phyloP scores from a whole-genome alignment of 2,329 filamentous ascomycete genomes.

The Fusarium sp. region DNA sequence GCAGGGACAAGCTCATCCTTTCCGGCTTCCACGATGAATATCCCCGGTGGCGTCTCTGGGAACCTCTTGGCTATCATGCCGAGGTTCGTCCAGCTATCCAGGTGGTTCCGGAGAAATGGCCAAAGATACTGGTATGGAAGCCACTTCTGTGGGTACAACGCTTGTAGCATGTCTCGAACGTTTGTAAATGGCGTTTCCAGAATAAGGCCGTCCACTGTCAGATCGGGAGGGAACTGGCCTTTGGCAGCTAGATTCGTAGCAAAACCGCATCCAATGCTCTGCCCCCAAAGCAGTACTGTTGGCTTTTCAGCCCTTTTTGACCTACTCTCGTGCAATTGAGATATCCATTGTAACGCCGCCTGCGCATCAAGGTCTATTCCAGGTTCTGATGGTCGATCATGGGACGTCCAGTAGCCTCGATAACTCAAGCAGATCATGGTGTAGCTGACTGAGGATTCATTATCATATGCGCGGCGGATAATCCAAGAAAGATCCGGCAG shows the following conservation, averaged over 20 bases:
- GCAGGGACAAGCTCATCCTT: constrained; percentile 72
- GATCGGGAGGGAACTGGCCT: constrained; percentile 54
- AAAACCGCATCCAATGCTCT: constrained; percentile 82
- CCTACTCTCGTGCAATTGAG: constrained; percentile 55
- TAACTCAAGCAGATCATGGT: constrained; percentile 72
- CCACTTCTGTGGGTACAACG: constrained; percentile 84
- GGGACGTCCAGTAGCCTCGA: constrained; percentile 84
- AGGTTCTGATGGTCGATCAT: constrained; percentile 77
- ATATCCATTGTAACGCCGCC: constrained; percentile 75
- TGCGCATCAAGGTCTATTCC: constrained; percentile 79
- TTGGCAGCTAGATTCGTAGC: constrained; percentile 71
- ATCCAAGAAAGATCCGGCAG: constrained; percentile 70
- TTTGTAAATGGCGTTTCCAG: constrained; percentile 84
- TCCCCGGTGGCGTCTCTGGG: constrained; percentile 50
- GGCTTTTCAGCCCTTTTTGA: constrained; percentile 46
- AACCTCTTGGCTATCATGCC: constrained; percentile 56
- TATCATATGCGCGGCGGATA: constrained; percentile 61
- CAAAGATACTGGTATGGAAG: constrained; percentile 82
- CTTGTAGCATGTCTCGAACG: constrained; percentile 77
- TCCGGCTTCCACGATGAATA: constrained; percentile 69
- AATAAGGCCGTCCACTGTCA: constrained; percentile 66
- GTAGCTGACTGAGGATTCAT: constrained; percentile 56
- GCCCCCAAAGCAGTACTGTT: constrained; percentile 78
- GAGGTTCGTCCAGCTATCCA: constrained; percentile 69
- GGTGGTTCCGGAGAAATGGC: constrained; percentile 78